phyloP scores from a whole-genome alignment of 2,329 filamentous ascomycete genomes.

The Dothiorella sarmentorum region DNA sequence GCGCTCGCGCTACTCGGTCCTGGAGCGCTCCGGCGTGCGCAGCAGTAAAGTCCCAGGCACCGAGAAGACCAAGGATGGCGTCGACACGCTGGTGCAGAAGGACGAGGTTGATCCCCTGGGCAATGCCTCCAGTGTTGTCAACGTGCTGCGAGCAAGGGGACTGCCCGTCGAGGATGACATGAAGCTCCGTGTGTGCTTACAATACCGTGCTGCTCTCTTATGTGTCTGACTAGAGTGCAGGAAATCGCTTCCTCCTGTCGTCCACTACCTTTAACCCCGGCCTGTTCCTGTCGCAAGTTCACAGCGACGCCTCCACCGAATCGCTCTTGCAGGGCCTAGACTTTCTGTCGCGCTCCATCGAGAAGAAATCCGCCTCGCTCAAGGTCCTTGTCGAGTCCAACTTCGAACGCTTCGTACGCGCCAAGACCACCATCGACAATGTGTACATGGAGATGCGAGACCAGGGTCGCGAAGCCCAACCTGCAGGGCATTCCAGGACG shows the following conservation, averaged over 20 bases:
- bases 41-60: slow-evolving; percentile 66
- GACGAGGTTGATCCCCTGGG: slow-evolving; percentile 93
- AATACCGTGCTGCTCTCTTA: not conserved
- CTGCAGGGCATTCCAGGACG: slow-evolving; percentile 35
- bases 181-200: slow-evolving; percentile 60
- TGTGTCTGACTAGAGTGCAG: slow-evolving; percentile 39
- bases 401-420: slow-evolving; percentile 95
- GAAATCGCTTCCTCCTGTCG: slow-evolving; percentile 90
- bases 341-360: slow-evolving; percentile 84
- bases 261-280: slow-evolving; percentile 94
- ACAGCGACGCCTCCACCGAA: slow-evolving; percentile 79
- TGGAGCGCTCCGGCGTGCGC: slow-evolving; percentile 69
- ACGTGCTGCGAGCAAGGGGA: slow-evolving; percentile 71
- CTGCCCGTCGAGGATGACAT: slow-evolving; percentile 80
- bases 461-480: slow-evolving; percentile 57
- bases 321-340: slow-evolving; percentile 78
- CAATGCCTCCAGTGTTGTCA: slow-evolving; percentile 80
- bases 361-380: slow-evolving; percentile 94
- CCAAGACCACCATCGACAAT: slow-evolving; percentile 97
- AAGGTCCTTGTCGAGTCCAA: slow-evolving; percentile 97
- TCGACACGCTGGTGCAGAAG: slow-evolving; percentile 76
- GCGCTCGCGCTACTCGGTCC: slow-evolving; percentile 68
- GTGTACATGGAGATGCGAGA: slow-evolving; percentile 94
- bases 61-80: slow-evolving; percentile 63
- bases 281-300: slow-evolving; percentile 87